Conservation (phyloP, 257 asterid genomes). For the Petrea volubilis region DNA sequence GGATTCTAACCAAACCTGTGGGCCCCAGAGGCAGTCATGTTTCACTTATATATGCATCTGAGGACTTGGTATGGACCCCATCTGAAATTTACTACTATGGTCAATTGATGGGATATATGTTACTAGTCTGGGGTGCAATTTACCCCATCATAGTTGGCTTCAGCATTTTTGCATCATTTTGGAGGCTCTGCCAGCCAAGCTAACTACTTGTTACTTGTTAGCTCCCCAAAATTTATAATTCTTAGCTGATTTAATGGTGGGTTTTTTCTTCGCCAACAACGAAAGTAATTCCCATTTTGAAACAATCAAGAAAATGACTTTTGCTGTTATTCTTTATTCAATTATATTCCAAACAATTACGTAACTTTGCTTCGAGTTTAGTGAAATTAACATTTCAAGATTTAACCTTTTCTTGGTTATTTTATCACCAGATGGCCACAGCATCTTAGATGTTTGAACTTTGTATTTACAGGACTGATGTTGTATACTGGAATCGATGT, state of each 20-base stretch:
- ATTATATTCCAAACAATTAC: not conserved
- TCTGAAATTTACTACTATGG: not conserved
- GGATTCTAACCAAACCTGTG: slow-evolving; percentile 36
- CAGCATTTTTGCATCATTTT: slow-evolving; percentile 3
- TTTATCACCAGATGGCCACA: not conserved
- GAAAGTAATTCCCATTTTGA: slow-evolving; percentile 13
- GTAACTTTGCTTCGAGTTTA: not conserved
- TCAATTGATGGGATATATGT: not conserved
- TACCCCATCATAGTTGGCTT: slow-evolving; percentile 4
- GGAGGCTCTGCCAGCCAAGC: slow-evolving; percentile 3
- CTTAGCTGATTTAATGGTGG: not conserved
- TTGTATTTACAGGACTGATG: not conserved
- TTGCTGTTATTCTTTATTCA: not conserved
- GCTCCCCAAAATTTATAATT: not conserved
- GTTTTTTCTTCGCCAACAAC: slow-evolving; percentile 13
- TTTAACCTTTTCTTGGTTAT: slow-evolving; percentile 2
- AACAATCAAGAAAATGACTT: not conserved
- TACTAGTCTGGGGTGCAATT: not conserved
- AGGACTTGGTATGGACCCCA: slow-evolving; percentile 32
- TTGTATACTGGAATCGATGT: not conserved
- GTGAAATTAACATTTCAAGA: not conserved
- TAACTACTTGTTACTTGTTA: not conserved
- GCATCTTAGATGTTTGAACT: not conserved
- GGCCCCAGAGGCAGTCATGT: slow-evolving; percentile 30
- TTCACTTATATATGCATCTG: slow-evolving; percentile 25